These are phyloP conservation scores for Golubevia sp. DNA, from an alignment of 1,284 basidiomycete genomes.

Conservation along the genomic window DNA sequence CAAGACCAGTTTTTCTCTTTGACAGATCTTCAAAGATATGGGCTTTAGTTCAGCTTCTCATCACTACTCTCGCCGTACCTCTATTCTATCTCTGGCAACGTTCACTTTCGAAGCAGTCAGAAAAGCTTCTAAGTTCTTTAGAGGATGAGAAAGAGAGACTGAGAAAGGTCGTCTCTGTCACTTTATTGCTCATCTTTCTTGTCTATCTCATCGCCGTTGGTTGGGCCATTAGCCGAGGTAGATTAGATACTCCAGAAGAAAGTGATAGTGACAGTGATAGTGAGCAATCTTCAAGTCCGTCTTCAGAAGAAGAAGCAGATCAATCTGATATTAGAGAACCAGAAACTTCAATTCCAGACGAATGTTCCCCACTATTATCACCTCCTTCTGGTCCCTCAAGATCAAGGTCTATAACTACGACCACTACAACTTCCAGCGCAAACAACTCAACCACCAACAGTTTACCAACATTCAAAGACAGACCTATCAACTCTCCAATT, in stretches of 20 bases:
- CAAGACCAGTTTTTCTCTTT: neutral
- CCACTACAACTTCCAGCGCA: no score
- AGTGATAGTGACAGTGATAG: neutral
- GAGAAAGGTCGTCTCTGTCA: neutral
- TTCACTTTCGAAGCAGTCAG: no score
- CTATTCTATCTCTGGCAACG: neutral
- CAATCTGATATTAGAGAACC: neutral
- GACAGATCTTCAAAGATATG: neutral
- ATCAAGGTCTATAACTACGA: no score
- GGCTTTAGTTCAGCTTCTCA: neutral
- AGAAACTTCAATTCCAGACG: neutral
- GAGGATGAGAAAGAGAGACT: neutral
- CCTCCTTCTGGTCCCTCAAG: neutral
- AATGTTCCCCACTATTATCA: neutral
- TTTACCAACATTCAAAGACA: no score
- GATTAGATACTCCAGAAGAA: neutral
- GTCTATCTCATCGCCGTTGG: neutral
- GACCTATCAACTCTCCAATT: no score
- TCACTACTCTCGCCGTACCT: neutral
- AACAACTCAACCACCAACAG: no score
- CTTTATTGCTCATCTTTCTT: neutral
- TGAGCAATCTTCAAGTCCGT: neutral
- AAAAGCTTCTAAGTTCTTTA: no score
- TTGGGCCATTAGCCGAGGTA: neutral
- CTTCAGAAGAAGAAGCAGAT: neutral